Evolutionary conservation across 2,329 filamentous ascomycete species (phyloP).

Genomic region (Metarhizium anisopliae): DNA sequence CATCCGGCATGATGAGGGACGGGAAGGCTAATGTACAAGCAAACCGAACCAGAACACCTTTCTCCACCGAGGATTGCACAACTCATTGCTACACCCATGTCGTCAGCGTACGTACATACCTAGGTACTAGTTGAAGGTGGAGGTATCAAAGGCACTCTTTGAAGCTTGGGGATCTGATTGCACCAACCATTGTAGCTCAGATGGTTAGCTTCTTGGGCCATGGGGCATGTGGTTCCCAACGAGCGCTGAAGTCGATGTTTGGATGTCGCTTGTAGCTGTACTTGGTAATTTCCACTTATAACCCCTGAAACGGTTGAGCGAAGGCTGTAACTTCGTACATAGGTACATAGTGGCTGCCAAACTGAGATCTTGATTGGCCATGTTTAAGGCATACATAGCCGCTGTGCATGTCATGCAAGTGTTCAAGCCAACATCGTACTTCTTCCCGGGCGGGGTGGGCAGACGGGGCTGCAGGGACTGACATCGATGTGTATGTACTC

Average conservation of each 20-base stretch:
- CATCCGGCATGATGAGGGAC: conserved; percentile 16
- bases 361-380: conserved; percentile 19
- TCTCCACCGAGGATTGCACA: conserved; percentile 17
- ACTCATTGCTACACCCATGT: conserved; percentile 11
- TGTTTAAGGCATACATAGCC: conserved; percentile 30
- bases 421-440: conserved; percentile 19
- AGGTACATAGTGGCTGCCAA: conserved; percentile 3
- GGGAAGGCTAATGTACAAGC: conserved; percentile 26
- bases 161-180: conserved; percentile 3
- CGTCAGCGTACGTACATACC: background rate
- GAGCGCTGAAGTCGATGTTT: background rate
- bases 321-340: no score
- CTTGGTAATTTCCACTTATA: conserved; percentile 4
- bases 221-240: background rate
- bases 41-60: conserved; percentile 12
- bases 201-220: background rate
- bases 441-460: conserved; percentile 7
- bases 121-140: conserved; percentile 1
- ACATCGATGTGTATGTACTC: background rate
- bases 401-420: conserved; percentile 33
- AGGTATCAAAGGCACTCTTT: background rate
- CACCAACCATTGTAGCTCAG: background rate
- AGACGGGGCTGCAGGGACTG: conserved; percentile 19
- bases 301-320: conserved; percentile 17
- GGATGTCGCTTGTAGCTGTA: conserved; percentile 1